Base-by-base conservation (phyloP, 1,284 basidiomycete genomes). In the Marasmius tenuissimus region DNA sequence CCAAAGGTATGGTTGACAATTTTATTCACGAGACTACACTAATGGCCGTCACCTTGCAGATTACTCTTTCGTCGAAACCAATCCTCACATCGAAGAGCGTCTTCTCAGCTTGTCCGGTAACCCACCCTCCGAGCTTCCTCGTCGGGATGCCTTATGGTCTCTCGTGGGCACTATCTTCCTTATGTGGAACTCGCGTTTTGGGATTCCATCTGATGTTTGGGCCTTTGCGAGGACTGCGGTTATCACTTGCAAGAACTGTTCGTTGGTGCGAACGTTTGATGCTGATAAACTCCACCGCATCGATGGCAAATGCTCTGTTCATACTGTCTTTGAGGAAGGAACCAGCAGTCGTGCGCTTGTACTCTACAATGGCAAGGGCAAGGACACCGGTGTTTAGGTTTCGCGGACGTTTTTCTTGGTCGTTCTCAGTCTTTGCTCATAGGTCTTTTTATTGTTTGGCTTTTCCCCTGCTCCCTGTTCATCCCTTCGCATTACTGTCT, bases 151-250 rank as follows among this genome's bases (percentile, higher is more conserved):
- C 39, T 16, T 40, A 40, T 16, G 9, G 9, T 9, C 39, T 16
- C 9, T 16, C 39, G 39, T 40, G 16, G 39, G 39, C 9, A 40
- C 16, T 9, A 9, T 40, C 0, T 48, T 54, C 1, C 14, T 58
- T 4, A 58, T 56, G 34, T 62, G 57, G 58, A 65, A 62, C 47
- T 62, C 60, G 0, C 37, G 63, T 14, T 37, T 65, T 7, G 61
- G 63, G 0, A 16, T 65, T 1, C 63, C 63, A 1, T 14, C 40
- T 1, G 63, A 65, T 49, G 55, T 61, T 0, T 65, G 63, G 63
- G n/a, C 45, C 1, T 4, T 54, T 0, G 35, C 60, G 1, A 34
- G 45, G 1, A 62, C 56, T 1, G 61, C 54, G 0, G 27, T 62
- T 0, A n/a, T 57, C 35, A 35, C 45, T 18, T 64, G 63, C 58